phyloP scores from a whole-genome alignment of 495 filamentous ascomycete species.

The Talaromyces liani region DNA sequence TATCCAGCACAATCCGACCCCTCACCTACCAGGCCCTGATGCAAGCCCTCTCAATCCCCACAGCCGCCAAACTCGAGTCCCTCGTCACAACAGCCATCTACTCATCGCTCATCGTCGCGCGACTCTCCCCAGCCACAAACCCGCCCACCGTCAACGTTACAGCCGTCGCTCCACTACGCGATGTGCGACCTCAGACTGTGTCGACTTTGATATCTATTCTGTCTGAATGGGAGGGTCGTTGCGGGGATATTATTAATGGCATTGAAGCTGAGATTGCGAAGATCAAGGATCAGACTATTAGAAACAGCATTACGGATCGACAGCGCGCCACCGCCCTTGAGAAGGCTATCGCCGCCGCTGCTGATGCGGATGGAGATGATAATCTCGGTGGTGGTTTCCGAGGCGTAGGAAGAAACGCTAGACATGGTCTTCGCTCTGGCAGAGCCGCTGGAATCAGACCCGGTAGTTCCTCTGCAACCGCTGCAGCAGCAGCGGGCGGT shows the following conservation, averaged over 20 bases:
- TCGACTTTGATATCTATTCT: conserved; percentile 58
- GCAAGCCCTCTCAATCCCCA: conserved; percentile 55
- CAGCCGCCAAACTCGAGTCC: conserved; percentile 70
- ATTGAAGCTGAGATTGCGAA: conserved; percentile 64
- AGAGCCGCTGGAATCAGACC: background rate
- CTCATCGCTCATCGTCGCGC: conserved; percentile 68
- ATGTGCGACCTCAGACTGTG: conserved; percentile 65
- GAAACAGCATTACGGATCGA: conserved; percentile 41
- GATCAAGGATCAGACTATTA: conserved; percentile 48
- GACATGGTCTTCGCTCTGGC: background rate
- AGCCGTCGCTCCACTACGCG: conserved; percentile 74
- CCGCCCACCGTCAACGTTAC: conserved; percentile 65
- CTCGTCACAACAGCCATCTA: conserved; percentile 88
- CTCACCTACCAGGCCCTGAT: conserved; percentile 70
- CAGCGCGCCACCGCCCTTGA: conserved; percentile 40
- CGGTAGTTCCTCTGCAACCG: conserved; percentile 14
- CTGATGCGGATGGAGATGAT: conserved; percentile 15
- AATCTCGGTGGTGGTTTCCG: conserved; percentile 13
- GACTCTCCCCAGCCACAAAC: conserved; percentile 64
- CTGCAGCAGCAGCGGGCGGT: conserved; percentile 17
- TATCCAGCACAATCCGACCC: conserved; percentile 52
- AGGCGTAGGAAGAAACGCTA: conserved; percentile 5
- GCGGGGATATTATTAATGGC: conserved; percentile 62
- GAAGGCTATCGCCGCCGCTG: conserved; percentile 28
- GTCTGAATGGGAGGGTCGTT: conserved; percentile 67